Percentiles rank a stretch among this genome's conserved stretches.
Conservation (phyloP, 2,329 filamentous ascomycete genomes). For the Penicillium sp. region DNA sequence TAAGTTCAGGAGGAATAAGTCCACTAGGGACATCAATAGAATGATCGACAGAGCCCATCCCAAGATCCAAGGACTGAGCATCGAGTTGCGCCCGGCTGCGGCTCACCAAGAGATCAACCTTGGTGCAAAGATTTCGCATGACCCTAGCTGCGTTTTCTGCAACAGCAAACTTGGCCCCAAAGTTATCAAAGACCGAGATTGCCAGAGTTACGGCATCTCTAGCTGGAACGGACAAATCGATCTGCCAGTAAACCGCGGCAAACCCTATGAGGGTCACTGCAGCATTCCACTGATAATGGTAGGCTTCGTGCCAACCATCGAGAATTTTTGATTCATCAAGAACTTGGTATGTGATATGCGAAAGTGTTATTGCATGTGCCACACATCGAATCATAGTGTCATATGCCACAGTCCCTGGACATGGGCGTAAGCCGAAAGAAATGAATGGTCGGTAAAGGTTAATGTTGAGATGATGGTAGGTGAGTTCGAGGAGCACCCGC, state of each 20-base stretch:
- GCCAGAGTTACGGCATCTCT: constrained; percentile 39
- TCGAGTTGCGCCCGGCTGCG: neutral
- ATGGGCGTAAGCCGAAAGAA: constrained; percentile 28
- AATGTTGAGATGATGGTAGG: constrained; percentile 44
- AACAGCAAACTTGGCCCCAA: constrained; percentile 42
- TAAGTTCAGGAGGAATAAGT: neutral
- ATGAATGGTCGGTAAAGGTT: constrained; percentile 47
- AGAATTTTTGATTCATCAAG: constrained; percentile 19
- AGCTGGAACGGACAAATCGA: constrained; percentile 5
- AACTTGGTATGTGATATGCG: constrained; percentile 43
- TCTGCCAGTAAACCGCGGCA: constrained; percentile 33
- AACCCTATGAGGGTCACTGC: constrained; percentile 39
- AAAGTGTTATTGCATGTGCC: constrained; percentile 41
- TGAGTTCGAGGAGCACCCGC: constrained; percentile 44
- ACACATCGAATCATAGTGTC: constrained; percentile 31
- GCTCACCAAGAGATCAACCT: constrained; percentile 11
- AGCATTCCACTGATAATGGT: constrained; percentile 33
- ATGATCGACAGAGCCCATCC: neutral
- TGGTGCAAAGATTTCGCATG: constrained; percentile 14
- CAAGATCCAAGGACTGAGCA: neutral
- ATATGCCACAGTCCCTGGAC: constrained; percentile 24
- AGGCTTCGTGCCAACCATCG: constrained; percentile 32
- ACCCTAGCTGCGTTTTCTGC: constrained; percentile 34
- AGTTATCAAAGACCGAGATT: constrained; percentile 39
- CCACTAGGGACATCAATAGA: neutral